Evolutionary conservation across 106 monocot species (phyloP), one percentile per base, ranked within the genome.

Genomic region (Triglochin maritima): DNA sequence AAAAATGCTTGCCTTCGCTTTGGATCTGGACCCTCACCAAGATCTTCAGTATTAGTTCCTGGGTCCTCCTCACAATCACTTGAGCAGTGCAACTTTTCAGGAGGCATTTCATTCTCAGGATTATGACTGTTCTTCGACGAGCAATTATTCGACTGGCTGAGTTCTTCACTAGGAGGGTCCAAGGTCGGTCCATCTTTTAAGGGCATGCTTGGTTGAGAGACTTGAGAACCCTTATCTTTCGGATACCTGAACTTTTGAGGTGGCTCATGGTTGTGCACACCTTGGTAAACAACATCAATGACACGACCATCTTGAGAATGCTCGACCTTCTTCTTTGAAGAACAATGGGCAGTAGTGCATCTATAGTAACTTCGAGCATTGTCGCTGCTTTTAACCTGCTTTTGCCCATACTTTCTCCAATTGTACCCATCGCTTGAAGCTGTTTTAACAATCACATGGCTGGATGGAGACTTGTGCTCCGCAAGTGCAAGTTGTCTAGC

Each of bases 61-160:
- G 74, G 77, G 63, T 98, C 96, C 49, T 80, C 91, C 78, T 98
- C 91, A 73, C 96, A 88, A 74, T 98, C 90, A 80, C 90, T 96
- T 51, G 87, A 96, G 54, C 87, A 90, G 64, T 76, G 84, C 50
- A 98, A 56, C 71, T 79, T 81, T 44, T 79, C 75, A 67, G 74
- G 29, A 29, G 29, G 56, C 62, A 44, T 80, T 47, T 76, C 75
- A 64, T 69, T 62, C 59, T 49, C 59, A 71, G 59, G 43, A 67
- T 50, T 61, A 6, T 71, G 70, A 14, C 75, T 77, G 5, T 11
- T 29, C 17, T 80, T 82, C 47, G 60, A 44, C 57, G 50, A 13
- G 63, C 62, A 50, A 63, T 52, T 63, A 58, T 64, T 71, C 4
- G 65, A 67, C 56, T 73, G 60, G 8, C 56, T 63, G 44, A 61